These are phyloP conservation scores for Geum urbanum DNA, from an alignment of 306 rosid genomes.

Conservation along the genomic window DNA sequence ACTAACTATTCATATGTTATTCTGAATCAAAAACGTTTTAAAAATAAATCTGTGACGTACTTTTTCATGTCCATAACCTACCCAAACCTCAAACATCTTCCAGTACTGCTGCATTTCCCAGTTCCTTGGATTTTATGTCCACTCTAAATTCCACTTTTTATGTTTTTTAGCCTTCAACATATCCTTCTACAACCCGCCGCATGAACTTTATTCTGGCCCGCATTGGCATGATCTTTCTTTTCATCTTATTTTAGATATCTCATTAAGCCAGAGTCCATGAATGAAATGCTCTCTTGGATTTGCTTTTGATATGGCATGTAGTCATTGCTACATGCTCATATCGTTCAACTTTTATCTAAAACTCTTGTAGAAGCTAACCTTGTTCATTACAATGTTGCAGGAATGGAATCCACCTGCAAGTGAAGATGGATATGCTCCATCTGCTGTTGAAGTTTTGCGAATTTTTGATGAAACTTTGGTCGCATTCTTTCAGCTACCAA, in stretches of 20 bases:
- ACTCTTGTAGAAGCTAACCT: conserved; percentile 26
- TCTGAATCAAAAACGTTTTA: neutral
- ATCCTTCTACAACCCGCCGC: neutral
- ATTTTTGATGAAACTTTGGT: conserved; percentile 80
- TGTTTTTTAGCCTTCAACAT: neutral
- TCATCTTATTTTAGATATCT: neutral
- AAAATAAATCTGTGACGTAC: neutral
- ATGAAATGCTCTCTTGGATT: neutral
- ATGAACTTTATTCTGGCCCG: neutral
- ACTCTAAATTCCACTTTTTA: neutral
- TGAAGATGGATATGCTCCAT: conserved; percentile 81
- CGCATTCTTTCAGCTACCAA: conserved; percentile 92
- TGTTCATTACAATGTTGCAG: conserved; percentile 43
- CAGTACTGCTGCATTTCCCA: neutral
- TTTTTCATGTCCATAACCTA: neutral
- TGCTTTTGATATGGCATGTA: neutral
- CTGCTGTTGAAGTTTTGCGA: conserved; percentile 90
- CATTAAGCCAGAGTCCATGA: neutral
- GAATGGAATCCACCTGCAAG: conserved; percentile 66
- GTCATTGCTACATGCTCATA: neutral
- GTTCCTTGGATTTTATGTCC: neutral
- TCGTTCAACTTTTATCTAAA: neutral
- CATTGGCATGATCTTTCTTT: neutral
- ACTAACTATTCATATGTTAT: conserved; percentile 2
- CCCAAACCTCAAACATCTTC: neutral